These are phyloP conservation scores for Bondarzewia mesenterica DNA, from an alignment of 1,284 basidiomycete genomes.

Conservation along the genomic window DNA sequence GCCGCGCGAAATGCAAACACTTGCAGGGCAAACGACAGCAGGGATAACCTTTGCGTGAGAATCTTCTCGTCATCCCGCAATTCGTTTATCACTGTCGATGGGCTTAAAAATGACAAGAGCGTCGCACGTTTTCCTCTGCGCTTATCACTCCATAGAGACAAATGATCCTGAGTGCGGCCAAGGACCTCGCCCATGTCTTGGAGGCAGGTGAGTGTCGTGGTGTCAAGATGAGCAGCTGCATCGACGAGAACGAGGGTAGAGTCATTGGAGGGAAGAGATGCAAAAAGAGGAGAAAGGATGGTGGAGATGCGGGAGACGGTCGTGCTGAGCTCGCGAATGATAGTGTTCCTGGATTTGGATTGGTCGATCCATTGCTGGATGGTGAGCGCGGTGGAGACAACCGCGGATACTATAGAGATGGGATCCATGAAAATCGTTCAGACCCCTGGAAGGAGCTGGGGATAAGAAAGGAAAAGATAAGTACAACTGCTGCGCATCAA, in stretches of 20 bases:
- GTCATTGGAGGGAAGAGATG: background rate
- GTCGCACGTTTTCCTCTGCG: background rate
- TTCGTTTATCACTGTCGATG: background rate
- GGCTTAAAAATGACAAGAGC: conserved; percentile 5
- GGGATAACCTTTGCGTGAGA: conserved; percentile 1
- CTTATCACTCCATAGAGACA: conserved; percentile 2
- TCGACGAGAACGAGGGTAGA: background rate
- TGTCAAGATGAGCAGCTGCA: background rate
- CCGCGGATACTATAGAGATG: background rate
- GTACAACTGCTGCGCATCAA: too few relatives aligned
- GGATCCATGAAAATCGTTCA: too few relatives aligned
- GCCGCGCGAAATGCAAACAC: background rate
- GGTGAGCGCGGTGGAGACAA: conserved; percentile 3
- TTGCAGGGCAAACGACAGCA: conserved; percentile 4
- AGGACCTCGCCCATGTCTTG: conserved; percentile 8
- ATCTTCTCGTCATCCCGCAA: conserved; percentile 5
- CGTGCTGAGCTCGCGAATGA: background rate
- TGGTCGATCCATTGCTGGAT: conserved; percentile 3
- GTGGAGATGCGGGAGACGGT: conserved; percentile 2
- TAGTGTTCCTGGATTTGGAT: background rate
- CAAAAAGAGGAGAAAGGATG: conserved; percentile 2
- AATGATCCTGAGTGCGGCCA: conserved; percentile 4
- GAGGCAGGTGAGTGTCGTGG: conserved; percentile 2
- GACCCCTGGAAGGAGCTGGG: too few relatives aligned
- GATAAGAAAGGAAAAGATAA: too few relatives aligned